Evolutionary conservation across 2,329 filamentous ascomycete species (phyloP), one percentile per base, ranked within the genome.

Genomic region (Pseudogymnoascus sp.): DNA sequence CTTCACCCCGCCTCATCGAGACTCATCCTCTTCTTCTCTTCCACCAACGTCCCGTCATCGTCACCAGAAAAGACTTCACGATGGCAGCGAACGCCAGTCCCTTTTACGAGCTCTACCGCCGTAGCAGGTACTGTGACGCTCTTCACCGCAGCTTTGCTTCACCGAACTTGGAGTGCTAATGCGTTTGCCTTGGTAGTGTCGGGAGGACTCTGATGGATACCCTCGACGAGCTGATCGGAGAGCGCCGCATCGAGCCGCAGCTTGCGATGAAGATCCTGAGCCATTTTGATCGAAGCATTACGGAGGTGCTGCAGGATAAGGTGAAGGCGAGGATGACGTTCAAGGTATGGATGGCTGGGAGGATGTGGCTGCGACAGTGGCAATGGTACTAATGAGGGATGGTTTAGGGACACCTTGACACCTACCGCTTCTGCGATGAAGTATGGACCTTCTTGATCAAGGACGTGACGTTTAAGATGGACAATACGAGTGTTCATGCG

Each of bases 391-490:
- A 67, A 71, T 66, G 59, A 34, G 39, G 42, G 45, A 60, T 63
- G 61, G 10, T 63, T 57, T 71, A 97, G 93, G 95, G 95, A 59
- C 95, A 96, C 74, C 87, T 99, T 67, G 93, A 97, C 75, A 97
- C 95, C 14, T 99, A 99, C 80, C 89, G 95, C 70, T 99, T 99
- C 83, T 99, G 95, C 80, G 95, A 99, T 78, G 95, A 99, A 79
- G 95, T 99, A 65, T 99, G 95, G 95, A 99, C 95, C 1, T 99
- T 99, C 76, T 84, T 99, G 64, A 96, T 99, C 78, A 97, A 97
- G 78, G 95, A 97, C 69, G 93, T 97, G 63, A 92, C 88, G n/a
- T 97, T 99, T 80, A 99, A 99, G 79, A 88, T 97, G 79, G 93
- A 97, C 71, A 83, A 82, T 69, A 85, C 84, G 64, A 84, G 85